Evolutionary conservation across 345 rosid genomes (phyloP).

Genomic region (Eucalyptus cloeziana): DNA sequence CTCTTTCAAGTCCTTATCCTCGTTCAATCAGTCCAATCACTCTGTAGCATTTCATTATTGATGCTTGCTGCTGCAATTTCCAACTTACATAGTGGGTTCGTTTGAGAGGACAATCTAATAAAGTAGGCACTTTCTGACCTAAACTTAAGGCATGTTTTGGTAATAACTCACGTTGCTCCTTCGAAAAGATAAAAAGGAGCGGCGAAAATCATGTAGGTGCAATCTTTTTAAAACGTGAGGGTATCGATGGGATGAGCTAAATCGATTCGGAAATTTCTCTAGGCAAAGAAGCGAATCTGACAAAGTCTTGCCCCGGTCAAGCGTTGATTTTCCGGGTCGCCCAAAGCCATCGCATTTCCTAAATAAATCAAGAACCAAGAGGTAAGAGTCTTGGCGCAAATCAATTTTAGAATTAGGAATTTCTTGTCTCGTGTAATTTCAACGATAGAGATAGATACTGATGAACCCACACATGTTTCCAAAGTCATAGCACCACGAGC

Average conservation of each 20-base stretch:
- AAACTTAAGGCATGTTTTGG: not conserved
- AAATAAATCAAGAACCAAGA: not conserved
- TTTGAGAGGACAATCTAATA: not conserved
- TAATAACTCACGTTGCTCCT: not conserved
- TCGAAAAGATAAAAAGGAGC: not conserved
- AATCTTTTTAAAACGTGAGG: not conserved
- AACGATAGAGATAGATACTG: not conserved
- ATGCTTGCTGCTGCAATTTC: not conserved
- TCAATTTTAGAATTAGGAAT: not conserved
- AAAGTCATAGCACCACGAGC: not conserved
- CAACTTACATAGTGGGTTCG: not conserved
- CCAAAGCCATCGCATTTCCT: not conserved
- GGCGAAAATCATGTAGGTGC: not conserved
- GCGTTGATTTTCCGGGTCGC: not conserved
- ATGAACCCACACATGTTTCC: not conserved
- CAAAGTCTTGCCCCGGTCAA: fast-evolving
- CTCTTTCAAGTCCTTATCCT: not conserved
- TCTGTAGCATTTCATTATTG: not conserved
- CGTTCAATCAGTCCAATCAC: not conserved
- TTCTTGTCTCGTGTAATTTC: not conserved
- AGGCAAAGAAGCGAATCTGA: not conserved
- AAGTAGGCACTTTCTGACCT: not conserved
- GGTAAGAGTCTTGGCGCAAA: not conserved
- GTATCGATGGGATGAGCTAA: not conserved
- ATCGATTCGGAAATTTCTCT: not conserved